Evolutionary conservation across 495 filamentous ascomycete genomes (phyloP).

Genomic region (Trichoderma orchidacearum): DNA sequence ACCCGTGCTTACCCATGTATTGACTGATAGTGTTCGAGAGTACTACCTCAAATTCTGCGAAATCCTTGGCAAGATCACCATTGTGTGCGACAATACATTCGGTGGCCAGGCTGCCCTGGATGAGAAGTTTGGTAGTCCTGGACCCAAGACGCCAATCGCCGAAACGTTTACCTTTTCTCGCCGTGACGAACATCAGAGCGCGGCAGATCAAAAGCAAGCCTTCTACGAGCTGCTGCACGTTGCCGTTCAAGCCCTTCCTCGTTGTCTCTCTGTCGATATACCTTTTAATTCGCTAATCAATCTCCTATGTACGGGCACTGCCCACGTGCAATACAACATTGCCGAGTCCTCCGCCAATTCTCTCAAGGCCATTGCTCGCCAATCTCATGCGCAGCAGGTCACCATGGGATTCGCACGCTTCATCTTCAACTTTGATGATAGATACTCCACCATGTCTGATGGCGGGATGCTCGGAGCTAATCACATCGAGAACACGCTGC

Average conservation of each 20-base stretch:
- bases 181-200: conserved; percentile 61
- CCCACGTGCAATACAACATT: conserved; percentile 87
- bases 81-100: conserved; percentile 91
- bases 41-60: conserved; percentile 88
- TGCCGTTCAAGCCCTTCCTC: conserved; percentile 86
- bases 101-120: conserved; percentile 91
- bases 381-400: conserved; percentile 87
- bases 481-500: conserved; percentile 88
- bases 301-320: conserved; percentile 88
- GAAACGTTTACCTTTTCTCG: conserved; percentile 84
- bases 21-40: conserved; percentile 63
- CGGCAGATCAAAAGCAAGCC: conserved; percentile 76
- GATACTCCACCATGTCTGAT: conserved; percentile 95
- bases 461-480: conserved; percentile 90
- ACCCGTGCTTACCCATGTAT: conserved; percentile 59
- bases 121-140: conserved; percentile 77
- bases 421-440: conserved; percentile 95
- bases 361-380: conserved; percentile 84
- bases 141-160: conserved; percentile 84
- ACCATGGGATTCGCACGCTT: conserved; percentile 94
- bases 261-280: conserved; percentile 80
- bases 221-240: conserved; percentile 95
- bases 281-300: conserved; percentile 92
- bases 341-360: conserved; percentile 85
- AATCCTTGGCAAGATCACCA: conserved; percentile 86